Evolutionary conservation across 1,284 basidiomycete species (phyloP).

Genomic region (Wallemia ichthyophaga): DNA sequence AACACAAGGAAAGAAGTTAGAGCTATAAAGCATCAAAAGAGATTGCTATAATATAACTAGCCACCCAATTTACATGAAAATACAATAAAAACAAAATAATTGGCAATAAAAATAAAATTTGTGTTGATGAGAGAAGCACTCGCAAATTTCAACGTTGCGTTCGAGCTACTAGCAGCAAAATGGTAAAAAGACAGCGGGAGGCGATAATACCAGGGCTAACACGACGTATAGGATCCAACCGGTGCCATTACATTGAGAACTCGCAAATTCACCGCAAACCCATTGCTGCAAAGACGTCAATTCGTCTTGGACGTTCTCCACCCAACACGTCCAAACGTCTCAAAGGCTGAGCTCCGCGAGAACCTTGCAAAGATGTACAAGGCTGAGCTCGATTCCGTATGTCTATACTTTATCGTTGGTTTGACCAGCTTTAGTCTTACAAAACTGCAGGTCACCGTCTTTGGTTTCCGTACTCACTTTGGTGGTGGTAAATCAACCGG

Average conservation of each 20-base stretch:
- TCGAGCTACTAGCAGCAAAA: background rate
- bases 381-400: constrained; percentile 27
- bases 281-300: constrained; percentile 67
- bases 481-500: constrained; percentile 96
- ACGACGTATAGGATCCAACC: constrained; percentile 28
- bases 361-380: constrained; percentile 52
- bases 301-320: constrained; percentile 88
- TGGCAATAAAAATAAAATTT: background rate
- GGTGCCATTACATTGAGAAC: constrained; percentile 91
- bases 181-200: background rate
- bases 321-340: constrained; percentile 79
- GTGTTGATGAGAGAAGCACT: background rate
- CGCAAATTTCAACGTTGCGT: constrained; percentile 1
- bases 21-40: no score
- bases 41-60: no score
- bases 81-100: background rate
- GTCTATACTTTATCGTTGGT: background rate
- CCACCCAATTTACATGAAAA: background rate
- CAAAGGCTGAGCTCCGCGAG: constrained; percentile 71
- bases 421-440: background rate
- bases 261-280: constrained; percentile 99
- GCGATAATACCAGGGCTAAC: background rate
- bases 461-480: constrained; percentile 35
- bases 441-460: background rate
- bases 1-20: no score